Evolutionary conservation across 257 asterid genomes (phyloP).

Genomic region (Solanum sejunctum): DNA sequence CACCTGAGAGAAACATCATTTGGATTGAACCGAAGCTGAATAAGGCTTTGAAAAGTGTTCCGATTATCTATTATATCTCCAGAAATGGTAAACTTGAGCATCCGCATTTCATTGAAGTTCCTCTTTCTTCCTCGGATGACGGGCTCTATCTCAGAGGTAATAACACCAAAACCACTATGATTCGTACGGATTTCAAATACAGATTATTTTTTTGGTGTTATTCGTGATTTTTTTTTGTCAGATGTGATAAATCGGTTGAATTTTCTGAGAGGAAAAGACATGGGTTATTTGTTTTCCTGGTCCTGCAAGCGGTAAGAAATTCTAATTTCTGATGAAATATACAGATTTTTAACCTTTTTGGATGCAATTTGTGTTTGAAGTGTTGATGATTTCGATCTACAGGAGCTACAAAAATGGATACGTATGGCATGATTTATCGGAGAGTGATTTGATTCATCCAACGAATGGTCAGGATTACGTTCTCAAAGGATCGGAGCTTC

Average conservation of each 20-base stretch:
- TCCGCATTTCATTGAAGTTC: slow-evolving; percentile 28
- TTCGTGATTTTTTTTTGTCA: neutral
- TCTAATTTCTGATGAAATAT: neutral
- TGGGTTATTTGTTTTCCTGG: slow-evolving; percentile 31
- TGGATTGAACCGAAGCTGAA: slow-evolving; percentile 4
- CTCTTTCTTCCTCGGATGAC: slow-evolving; percentile 8
- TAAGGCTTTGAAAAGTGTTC: slow-evolving; percentile 1
- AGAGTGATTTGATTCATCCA: slow-evolving; percentile 24
- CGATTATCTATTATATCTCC: slow-evolving; percentile 26
- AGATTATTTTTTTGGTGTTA: neutral
- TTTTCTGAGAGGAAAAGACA: slow-evolving; percentile 26
- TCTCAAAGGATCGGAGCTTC: slow-evolving; percentile 28
- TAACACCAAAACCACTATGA: neutral
- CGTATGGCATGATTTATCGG: slow-evolving; percentile 34
- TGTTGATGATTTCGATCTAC: neutral
- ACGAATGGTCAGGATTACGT: slow-evolving; percentile 22
- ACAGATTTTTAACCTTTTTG: neutral
- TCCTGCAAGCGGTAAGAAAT: slow-evolving; percentile 21
- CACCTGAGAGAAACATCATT: slow-evolving; percentile 3
- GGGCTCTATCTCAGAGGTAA: slow-evolving; percentile 32
- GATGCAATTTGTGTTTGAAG: neutral
- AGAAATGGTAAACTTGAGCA: slow-evolving; percentile 31
- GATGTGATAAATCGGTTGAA: slow-evolving; percentile 28
- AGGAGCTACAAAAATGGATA: slow-evolving; percentile 32
- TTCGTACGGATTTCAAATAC: neutral